These are phyloP conservation scores for Nyssa sinensis DNA, from an alignment of 148 eudicot genomes.

Conservation along the genomic window DNA sequence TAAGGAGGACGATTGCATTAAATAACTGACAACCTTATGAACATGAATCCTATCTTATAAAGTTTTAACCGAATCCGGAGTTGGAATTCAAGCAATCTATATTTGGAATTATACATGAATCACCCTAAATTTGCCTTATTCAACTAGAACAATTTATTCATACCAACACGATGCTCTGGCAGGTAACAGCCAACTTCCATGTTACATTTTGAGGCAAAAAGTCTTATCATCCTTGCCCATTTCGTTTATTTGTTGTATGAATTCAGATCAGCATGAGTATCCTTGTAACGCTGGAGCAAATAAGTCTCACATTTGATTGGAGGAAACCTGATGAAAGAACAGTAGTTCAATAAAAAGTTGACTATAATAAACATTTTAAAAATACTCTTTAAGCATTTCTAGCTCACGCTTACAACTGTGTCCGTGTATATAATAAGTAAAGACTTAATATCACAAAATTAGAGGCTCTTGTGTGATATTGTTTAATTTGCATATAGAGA, in stretches of 20 bases:
- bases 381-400: not conserved
- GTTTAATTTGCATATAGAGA: not conserved
- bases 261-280: conserved; percentile 62
- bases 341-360: not conserved
- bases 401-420: not conserved
- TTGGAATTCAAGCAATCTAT: too few species aligned
- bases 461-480: not conserved
- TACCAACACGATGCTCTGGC: not conserved
- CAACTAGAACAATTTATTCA: not conserved
- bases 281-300: conserved; percentile 73
- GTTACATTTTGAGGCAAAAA: not conserved
- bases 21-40: too few species aligned
- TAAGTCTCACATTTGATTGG: conserved; percentile 64
- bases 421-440: not conserved
- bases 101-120: too few species aligned
- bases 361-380: not conserved
- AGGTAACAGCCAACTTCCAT: not conserved
- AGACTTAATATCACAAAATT: not conserved
- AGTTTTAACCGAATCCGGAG: too few species aligned
- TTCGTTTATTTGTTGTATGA: conserved; percentile 32
- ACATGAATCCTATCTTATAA: too few species aligned
- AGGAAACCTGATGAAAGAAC: conserved; percentile 51
- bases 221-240: not conserved
- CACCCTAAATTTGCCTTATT: not conserved
- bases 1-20: too few species aligned